Evolutionary conservation across 1,284 basidiomycete genomes (phyloP), one percentile per base, ranked within the genome.

Genomic region (Singerocomus inundabilis): DNA sequence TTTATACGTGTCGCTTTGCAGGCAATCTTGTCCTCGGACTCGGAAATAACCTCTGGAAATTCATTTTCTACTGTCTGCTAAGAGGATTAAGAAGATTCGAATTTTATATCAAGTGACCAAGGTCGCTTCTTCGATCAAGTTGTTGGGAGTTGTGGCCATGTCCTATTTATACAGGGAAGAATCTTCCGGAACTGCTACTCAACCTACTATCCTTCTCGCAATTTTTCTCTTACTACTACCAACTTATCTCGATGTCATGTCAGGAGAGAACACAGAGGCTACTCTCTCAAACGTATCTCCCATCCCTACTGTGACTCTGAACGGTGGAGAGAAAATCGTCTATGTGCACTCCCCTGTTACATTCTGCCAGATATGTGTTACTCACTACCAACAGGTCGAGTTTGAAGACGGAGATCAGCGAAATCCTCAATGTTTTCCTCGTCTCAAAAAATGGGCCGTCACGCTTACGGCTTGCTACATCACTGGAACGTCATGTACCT

Each of bases 391-490:
- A 43, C 31, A 64, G 63, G 54, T 67, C 25, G 56, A 68, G 13
- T 65, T 67, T 38, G 56, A 56, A 32, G 47, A 61, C 2, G 62
- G 48, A 12, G 66, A 65, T 43, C 44, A 36, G 28, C 52, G 66
- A 18, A 56, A 68, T 37, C 63, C 63, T 26, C 49, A 42, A 2
- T 62, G 60, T 18, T 65, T 52, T 33, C 32, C 60, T 30, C 33
- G 21, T n/a, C 21, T 48, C 31, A 63, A 48, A 43, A 65, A 65
- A 54, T 65, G 64, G 63, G 32, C 46, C 9, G 59, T 67, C 16
- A 67, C 63, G 18, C 9, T 67, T 16, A 52, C 36, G 2, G 43
- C 41, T 12, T 65, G 66, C 44, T 47, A 30, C 34, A 59, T 64
- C 31, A 32, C 40, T 2, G 57, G 35, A 21, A 46, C 60, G n/a